These are phyloP conservation scores for Starmerella asiatica DNA, from an alignment of 805 yeast genomes.

Conservation along the genomic window DNA sequence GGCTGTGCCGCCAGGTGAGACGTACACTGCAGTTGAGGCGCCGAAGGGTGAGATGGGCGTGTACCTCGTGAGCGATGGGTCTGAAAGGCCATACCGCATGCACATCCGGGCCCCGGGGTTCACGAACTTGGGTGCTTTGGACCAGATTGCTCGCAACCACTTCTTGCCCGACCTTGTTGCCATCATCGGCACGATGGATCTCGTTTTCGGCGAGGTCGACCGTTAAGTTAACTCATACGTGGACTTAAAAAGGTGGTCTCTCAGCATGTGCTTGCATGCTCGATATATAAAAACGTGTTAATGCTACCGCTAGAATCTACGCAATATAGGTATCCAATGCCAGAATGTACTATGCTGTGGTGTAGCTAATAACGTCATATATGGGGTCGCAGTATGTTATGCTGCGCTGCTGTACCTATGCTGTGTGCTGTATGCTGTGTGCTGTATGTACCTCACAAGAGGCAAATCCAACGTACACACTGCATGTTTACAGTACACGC, in stretches of 20 bases:
- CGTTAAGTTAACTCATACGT: constrained; percentile 36
- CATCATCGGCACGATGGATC: constrained; percentile 88
- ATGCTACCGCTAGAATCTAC: too few species aligned
- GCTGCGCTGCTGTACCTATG: too few species aligned
- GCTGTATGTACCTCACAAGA: too few species aligned
- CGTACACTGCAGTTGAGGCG: constrained; percentile 83
- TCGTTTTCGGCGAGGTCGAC: constrained; percentile 89
- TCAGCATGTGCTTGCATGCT: not conserved
- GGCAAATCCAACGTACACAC: too few species aligned
- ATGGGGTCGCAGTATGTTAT: too few species aligned
- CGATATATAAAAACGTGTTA: not conserved
- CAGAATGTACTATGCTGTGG: too few species aligned
- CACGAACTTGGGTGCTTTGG: constrained; percentile 80
- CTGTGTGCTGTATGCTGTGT: too few species aligned
- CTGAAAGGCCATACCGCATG: constrained; percentile 84
- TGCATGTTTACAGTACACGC: too few species aligned
- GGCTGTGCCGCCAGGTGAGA: constrained; percentile 80
- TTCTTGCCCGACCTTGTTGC: constrained; percentile 87
- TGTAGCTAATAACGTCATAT: too few species aligned
- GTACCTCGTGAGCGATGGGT: constrained; percentile 74
- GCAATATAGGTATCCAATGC: too few species aligned
- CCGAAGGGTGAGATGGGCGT: constrained; percentile 95
- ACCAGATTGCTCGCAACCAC: constrained; percentile 73
- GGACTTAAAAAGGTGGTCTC: too few species aligned
- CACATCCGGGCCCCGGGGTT: constrained; percentile 92